Percentiles rank a stretch among this genome's conserved stretches.
Evolutionary conservation across 306 rosid species (phyloP).

Genomic region (Cyclanthera cordifolia): DNA sequence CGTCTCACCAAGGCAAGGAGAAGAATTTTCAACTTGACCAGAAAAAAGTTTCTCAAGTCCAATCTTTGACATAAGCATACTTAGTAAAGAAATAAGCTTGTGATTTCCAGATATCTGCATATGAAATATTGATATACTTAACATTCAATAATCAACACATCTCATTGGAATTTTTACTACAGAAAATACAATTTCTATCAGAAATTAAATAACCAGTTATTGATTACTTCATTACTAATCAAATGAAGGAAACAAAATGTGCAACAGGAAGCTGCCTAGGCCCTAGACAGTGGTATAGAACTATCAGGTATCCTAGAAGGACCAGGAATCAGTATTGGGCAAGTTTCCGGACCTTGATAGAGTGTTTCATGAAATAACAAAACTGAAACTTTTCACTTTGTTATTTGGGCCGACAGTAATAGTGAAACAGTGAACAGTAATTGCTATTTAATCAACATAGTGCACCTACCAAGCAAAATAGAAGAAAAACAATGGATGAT

Average conservation of each 20-base stretch:
- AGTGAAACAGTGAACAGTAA: background rate
- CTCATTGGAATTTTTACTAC: background rate
- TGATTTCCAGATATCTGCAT: constrained; percentile 61
- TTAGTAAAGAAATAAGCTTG: constrained; percentile 53
- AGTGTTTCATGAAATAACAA: background rate
- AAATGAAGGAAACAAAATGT: background rate
- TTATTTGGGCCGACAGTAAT: background rate
- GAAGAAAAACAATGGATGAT: background rate
- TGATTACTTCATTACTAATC: background rate
- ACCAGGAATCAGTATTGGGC: background rate
- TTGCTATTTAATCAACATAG: background rate
- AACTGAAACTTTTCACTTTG: background rate
- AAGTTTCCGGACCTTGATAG: background rate
- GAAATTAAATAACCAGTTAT: background rate
- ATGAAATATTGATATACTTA: constrained; percentile 7
- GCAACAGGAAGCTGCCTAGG: background rate
- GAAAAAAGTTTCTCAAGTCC: constrained; percentile 51
- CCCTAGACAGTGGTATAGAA: background rate
- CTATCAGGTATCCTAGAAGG: constrained; percentile 1
- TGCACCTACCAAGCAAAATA: background rate
- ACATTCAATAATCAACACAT: background rate
- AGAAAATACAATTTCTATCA: background rate
- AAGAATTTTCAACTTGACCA: constrained; percentile 22
- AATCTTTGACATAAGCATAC: constrained; percentile 51
- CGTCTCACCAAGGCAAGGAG: constrained; percentile 25